Base-by-base conservation (phyloP, 768 basidiomycete genomes). In the Botryobasidium botryosum region DNA sequence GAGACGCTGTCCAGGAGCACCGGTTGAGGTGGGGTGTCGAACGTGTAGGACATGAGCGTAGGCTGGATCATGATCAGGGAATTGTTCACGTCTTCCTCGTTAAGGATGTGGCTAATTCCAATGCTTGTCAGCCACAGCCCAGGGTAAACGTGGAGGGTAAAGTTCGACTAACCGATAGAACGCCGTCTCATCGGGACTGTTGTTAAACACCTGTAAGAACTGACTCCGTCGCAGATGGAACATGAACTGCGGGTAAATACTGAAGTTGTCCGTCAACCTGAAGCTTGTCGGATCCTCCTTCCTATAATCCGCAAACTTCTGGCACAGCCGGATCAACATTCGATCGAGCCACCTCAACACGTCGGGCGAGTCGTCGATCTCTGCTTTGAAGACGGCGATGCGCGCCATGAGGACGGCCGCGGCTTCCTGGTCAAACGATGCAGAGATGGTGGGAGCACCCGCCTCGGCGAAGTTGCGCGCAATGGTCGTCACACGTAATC, bases 231-330 rank as follows among this genome's bases (percentile, higher is more conserved):
- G 72, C 50, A 99, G 63, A 64, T 99, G 94, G 78, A 97, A 99
- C 94, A 97, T 99, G 68, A 99, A 99, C 59, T 97, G 94, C 13
- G 94, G 94, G 61, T 99, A 99, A 55, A 99, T 96, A 59, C 84
- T 85, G 64, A 99, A 97, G 62, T 94, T 94, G 59, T 94, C 88
- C 45, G 76, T 70, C 52, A 99, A 68, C 53, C 88, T 70, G 72
- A 99, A 97, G 58, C 81, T 87, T 29, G 77, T 72, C 7, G 94
- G 84, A 58, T 97, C 94, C 62, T 97, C 94, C 66, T 97, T 97
- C 55, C 91, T 68, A 58, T 97, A 99, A 58, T 96, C 91, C 40
- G 94, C 94, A 56, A 97, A 97, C 68, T 97, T 99, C 68, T 97
- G 94, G 65, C 94, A 99, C 23, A 97, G 65, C 7, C 94, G 77